Percentiles rank a stretch among this genome's conserved stretches.
These are phyloP conservation scores for Acacia melanoxylon DNA, from an alignment of 306 rosid genomes.

Conservation along the genomic window DNA sequence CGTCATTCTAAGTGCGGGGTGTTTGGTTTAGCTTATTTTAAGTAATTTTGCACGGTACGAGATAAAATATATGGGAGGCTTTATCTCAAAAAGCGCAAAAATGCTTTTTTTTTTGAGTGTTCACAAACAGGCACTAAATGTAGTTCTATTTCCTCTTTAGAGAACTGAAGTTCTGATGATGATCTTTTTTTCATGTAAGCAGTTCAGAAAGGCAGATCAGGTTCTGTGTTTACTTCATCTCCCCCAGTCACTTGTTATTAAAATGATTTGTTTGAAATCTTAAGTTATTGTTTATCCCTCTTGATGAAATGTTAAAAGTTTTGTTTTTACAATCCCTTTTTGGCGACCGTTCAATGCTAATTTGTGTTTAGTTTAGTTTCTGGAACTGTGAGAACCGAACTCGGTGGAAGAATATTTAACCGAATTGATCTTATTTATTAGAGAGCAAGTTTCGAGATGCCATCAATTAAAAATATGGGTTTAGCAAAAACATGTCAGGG, in stretches of 20 bases:
- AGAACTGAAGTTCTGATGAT: conserved; percentile 33
- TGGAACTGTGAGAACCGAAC: background rate
- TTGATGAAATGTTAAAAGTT: background rate
- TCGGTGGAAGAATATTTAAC: background rate
- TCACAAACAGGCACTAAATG: background rate
- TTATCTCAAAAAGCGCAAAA: no score
- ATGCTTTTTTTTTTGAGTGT: no score
- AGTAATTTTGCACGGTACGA: no score
- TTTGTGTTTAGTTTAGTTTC: background rate
- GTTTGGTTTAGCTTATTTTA: no score
- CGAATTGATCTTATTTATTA: background rate
- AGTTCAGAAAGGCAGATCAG: conserved; percentile 32
- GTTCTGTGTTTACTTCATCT: conserved; percentile 24
- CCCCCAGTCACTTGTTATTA: conserved; percentile 26
- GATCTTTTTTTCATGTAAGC: conserved; percentile 32
- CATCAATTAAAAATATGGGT: no score
- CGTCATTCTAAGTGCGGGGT: no score
- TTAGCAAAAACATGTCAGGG: no score
- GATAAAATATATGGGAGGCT: no score
- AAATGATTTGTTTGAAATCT: conserved; percentile 17
- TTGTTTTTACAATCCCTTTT: background rate
- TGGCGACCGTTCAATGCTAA: background rate
- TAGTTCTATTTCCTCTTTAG: conserved; percentile 30
- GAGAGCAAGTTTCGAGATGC: no score
- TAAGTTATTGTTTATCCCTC: conserved; percentile 16